Conservation (phyloP, 345 rosid genomes). For the Mercurialis annua region DNA sequence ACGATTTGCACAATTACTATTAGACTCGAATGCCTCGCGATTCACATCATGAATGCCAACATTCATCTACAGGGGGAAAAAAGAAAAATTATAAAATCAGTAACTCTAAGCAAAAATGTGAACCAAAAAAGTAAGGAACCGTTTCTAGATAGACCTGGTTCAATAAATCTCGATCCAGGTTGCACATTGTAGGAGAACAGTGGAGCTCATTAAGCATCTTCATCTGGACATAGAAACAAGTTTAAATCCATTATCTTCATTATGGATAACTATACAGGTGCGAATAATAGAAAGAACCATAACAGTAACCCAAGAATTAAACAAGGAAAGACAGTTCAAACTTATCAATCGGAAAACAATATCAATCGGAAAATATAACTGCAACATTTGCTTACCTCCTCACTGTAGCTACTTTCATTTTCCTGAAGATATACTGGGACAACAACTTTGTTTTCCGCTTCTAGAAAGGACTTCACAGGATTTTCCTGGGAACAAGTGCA, state of each 20-base stretch:
- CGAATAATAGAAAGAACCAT: not conserved
- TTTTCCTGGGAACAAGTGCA: slow-evolving; percentile 33
- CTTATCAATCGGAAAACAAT: not conserved
- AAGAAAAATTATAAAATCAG: slow-evolving; percentile 8
- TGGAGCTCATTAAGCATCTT: not conserved
- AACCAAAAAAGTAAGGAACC: not conserved
- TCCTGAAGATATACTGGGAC: slow-evolving; percentile 21
- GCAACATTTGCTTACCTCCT: slow-evolving; percentile 32
- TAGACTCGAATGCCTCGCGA: slow-evolving; percentile 12
- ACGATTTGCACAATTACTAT: slow-evolving; percentile 11
- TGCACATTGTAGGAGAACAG: slow-evolving; percentile 7
- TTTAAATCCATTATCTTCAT: not conserved
- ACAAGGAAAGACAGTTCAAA: not conserved
- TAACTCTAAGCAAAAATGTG: not conserved
- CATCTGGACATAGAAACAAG: not conserved
- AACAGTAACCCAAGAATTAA: not conserved
- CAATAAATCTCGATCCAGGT: not conserved
- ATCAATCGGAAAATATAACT: not conserved
- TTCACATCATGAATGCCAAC: slow-evolving; percentile 11
- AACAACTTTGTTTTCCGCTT: slow-evolving; percentile 26
- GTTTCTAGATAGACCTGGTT: not conserved
- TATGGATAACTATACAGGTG: not conserved
- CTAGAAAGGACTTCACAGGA: slow-evolving; percentile 21
- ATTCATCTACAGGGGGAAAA: slow-evolving; percentile 18
- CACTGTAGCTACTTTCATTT: slow-evolving; percentile 14